Percentiles rank a stretch among this genome's conserved stretches.
Conservation (phyloP, 495 filamentous ascomycete species). For the Diplogelasinospora grovesii region DNA sequence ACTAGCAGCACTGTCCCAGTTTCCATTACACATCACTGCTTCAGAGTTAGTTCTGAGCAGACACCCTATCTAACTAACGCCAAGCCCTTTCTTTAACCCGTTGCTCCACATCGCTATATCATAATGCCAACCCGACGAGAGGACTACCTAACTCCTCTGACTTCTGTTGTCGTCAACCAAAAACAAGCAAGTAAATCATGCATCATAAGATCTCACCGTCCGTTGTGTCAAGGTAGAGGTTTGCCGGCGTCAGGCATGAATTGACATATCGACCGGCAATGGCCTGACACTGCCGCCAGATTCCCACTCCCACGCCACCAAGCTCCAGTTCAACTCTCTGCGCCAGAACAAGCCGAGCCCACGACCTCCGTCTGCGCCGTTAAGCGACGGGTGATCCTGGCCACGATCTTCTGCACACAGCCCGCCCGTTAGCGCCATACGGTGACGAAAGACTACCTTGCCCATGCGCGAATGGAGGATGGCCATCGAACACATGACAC, state of each 20-base stretch:
- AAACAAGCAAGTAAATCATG: constrained; percentile 15
- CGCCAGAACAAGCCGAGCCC: constrained; percentile 89
- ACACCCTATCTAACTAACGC: constrained; percentile 23
- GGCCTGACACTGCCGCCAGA: constrained; percentile 26
- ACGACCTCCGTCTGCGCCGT: constrained; percentile 37
- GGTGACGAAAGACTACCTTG: constrained; percentile 65
- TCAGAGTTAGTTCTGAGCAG: too few relatives aligned
- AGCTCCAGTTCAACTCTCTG: constrained; percentile 88
- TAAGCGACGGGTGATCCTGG: constrained; percentile 20
- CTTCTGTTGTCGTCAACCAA: constrained; percentile 30
- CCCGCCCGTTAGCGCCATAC: constrained; percentile 56
- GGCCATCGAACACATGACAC: constrained; percentile 94
- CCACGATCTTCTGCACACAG: constrained; percentile 45
- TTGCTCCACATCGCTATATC: constrained; percentile 21
- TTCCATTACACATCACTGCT: too few relatives aligned
- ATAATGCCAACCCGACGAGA: constrained; percentile 30
- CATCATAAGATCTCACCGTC: too few relatives aligned
- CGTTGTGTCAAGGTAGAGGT: too few relatives aligned
- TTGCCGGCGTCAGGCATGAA: constrained; percentile 29
- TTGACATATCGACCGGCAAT: constrained; percentile 27
- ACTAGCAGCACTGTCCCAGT: too few relatives aligned
- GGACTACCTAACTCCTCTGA: constrained; percentile 45
- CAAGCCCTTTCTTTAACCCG: constrained; percentile 4
- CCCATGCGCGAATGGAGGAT: constrained; percentile 86
- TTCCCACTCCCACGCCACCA: constrained; percentile 77